Conservation (phyloP, 108 stramenopile species). For the Chaetoceros muelleri region DNA sequence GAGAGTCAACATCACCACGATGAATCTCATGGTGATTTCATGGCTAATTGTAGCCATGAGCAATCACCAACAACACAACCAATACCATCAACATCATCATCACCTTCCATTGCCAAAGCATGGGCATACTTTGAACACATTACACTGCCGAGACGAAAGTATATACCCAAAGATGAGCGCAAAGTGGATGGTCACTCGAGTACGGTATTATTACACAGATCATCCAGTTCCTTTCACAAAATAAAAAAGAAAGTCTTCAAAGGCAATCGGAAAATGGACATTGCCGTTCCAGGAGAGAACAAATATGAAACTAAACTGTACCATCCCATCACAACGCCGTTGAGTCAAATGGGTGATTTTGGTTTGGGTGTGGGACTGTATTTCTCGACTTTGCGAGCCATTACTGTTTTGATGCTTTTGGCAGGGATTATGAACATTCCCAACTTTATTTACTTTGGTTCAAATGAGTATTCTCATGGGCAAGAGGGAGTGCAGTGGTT, state of each 20-base stretch:
- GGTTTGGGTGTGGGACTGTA: conserved; percentile 32
- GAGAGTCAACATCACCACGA: background rate
- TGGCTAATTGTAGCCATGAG: too few relatives aligned
- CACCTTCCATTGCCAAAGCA: conserved; percentile 38
- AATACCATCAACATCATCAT: too few relatives aligned
- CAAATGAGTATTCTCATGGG: conserved; percentile 4
- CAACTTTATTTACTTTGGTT: conserved; percentile 9
- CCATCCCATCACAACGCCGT: conserved; percentile 12
- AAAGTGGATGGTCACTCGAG: background rate
- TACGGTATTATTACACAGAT: background rate
- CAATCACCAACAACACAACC: too few relatives aligned
- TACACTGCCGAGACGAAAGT: conserved; percentile 37
- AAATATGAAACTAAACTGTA: conserved; percentile 40
- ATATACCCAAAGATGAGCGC: conserved; percentile 8
- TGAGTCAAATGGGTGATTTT: conserved; percentile 43
- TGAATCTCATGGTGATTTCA: too few relatives aligned
- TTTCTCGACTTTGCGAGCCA: conserved; percentile 4
- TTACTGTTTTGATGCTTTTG: conserved; percentile 4
- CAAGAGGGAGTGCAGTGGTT: conserved; percentile 21
- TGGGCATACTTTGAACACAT: conserved; percentile 89
- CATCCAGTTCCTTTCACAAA: background rate
- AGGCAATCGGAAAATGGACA: conserved; percentile 3
- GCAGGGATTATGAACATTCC: conserved; percentile 10
- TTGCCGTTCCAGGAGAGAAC: conserved; percentile 11
- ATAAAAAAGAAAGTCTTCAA: background rate